Percentiles rank a stretch among this genome's conserved stretches.
Evolutionary conservation across 169 alveolate genomes (phyloP).

Genomic region (Cyclospora cayetanensis): DNA sequence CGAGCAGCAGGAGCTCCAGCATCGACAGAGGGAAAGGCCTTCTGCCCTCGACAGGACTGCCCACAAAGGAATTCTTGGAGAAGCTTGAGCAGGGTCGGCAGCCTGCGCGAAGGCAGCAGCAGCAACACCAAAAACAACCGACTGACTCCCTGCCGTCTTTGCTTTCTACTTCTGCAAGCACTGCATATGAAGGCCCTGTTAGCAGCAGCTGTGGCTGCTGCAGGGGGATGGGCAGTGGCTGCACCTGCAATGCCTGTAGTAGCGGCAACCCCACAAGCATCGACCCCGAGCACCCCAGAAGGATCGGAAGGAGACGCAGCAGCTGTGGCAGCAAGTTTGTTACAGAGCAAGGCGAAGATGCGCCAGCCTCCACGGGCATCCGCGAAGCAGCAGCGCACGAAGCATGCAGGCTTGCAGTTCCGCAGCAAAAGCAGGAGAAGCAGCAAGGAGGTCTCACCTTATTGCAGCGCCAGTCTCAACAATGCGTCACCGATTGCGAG

Average conservation of each 20-base stretch:
- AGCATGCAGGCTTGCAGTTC: not conserved
- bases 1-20: no score
- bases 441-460: not conserved
- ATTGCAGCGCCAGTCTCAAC: slow-evolving; percentile 4
- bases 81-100: slow-evolving; percentile 18
- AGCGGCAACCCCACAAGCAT: not conserved
- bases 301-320: not conserved
- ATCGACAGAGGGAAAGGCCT: not conserved
- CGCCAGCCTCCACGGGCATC: not conserved
- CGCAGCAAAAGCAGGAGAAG: slow-evolving; percentile 12
- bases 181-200: not conserved
- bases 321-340: not conserved
- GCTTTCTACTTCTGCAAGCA: not conserved
- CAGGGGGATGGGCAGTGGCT: not conserved
- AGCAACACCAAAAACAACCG: not conserved
- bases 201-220: not conserved
- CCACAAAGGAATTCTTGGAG: not conserved
- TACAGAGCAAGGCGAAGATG: not conserved
- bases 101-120: not conserved
- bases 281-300: no score
- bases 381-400: not conserved
- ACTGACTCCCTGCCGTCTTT: slow-evolving; percentile 5
- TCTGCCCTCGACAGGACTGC: not conserved
- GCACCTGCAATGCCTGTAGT: not conserved
- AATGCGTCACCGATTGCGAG: not conserved